Base-by-base conservation (phyloP, 148 eudicot genomes). In the Chenopodium quinoa region DNA sequence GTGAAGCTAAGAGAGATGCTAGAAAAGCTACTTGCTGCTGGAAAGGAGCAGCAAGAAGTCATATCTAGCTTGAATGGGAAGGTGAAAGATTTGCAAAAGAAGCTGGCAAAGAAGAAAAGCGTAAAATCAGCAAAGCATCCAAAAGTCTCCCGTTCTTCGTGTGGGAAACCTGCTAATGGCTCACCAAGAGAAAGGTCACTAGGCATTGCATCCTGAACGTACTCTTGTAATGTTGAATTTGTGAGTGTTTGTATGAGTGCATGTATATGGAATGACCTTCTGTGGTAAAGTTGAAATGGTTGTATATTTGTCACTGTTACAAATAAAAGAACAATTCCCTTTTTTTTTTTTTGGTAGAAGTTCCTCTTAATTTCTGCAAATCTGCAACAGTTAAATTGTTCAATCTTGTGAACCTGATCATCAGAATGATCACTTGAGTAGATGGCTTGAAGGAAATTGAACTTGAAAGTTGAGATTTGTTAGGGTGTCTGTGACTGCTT, bases 1-100 rank as follows among this genome's bases (percentile, higher is more conserved):
- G 92, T 86, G 82, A 90, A 65, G 86, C 27, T 94, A 84, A 88
- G 88, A 82, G 82, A 75, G 65, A 86, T 88, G 89, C 71, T 93
- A 77, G 90, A 88, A 81, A 87, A 89, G 83, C 48, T 94, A 71
- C 83, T 91, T 6, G 85, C 86, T 7, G 85, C 93, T 3, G 93
- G 92, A 46, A 87, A 88, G 47, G 89, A 91, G 58, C 98, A 94
- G 81, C 77, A 92, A 71, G 75, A 73, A 4, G 85, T 88, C 40
- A 91, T 94, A 56, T 85, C 89, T 2, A 87, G 46, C 74, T 86
- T 94, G 12, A 85, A 89, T 10, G 86, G 81, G 7, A 91, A 90
- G 78, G 85, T 94, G 20, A 81, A 88, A 48, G 91, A 90, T 52
- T 80, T 94, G 83, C 94, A 94, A 85, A 89, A 80, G 76, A 90